Evolutionary conservation across 768 basidiomycete species (phyloP).

Genomic region (Porpolomopsis calyptriformis): DNA sequence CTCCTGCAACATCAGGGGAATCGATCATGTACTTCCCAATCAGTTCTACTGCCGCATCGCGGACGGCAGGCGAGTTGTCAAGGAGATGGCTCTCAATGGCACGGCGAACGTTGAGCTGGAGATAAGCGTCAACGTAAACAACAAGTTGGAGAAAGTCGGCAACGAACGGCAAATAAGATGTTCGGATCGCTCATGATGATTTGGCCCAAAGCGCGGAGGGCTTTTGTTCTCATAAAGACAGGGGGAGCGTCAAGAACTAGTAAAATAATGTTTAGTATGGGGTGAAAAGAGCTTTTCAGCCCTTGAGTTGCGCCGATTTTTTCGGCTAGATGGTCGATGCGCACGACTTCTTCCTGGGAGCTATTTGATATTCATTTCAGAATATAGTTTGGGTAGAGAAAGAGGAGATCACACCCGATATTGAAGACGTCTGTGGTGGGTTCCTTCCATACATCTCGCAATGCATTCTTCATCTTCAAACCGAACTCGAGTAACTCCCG

Average conservation of each 20-base stretch:
- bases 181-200: constrained; percentile 84
- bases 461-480: constrained; percentile 45
- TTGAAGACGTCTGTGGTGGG: constrained; percentile 67
- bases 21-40: constrained; percentile 97
- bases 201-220: constrained; percentile 78
- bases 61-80: constrained; percentile 88
- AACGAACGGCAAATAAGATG: constrained; percentile 62
- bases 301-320: constrained; percentile 69
- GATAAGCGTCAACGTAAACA: constrained; percentile 5
- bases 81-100: constrained; percentile 85
- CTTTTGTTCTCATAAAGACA: constrained; percentile 92
- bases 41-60: constrained; percentile 93
- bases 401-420: constrained; percentile 44
- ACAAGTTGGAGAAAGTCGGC: background rate
- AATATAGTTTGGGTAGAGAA: background rate
- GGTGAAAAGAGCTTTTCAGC: constrained; percentile 71
- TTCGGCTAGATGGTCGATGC: constrained; percentile 61
- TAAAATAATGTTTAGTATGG: constrained; percentile 72
- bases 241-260: constrained; percentile 72
- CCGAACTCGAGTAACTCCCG: constrained; percentile 40
- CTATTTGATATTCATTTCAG: constrained; percentile 23
- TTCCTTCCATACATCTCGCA: constrained; percentile 69
- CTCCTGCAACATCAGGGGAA: constrained; percentile 73
- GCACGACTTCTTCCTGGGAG: constrained; percentile 58
- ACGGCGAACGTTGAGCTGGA: constrained; percentile 64